phyloP scores from a whole-genome alignment of 805 yeast genomes.

The Kazachstania africana region DNA sequence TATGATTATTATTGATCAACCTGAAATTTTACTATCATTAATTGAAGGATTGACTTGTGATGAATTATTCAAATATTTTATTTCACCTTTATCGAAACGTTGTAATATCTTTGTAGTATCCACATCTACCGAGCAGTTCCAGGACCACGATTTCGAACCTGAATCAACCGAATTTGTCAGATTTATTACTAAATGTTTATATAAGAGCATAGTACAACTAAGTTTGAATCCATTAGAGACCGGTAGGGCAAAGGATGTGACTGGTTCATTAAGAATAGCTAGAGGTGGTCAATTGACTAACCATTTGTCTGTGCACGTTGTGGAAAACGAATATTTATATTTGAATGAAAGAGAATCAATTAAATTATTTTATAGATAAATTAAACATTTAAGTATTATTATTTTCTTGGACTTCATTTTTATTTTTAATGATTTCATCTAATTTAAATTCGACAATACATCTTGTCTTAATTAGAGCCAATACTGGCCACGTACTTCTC shows the following conservation, averaged over 20 bases:
- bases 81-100: slow-evolving; percentile 15
- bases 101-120: slow-evolving; percentile 19
- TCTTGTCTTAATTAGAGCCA: slow-evolving; percentile 74
- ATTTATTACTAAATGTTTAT: slow-evolving; percentile 12
- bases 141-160: slow-evolving; percentile 5
- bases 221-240: slow-evolving; percentile 58
- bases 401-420: slow-evolving; percentile 6
- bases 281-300: slow-evolving; percentile 36
- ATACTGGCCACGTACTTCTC: slow-evolving; percentile 83
- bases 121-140: slow-evolving; percentile 11
- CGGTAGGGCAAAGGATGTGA: slow-evolving; percentile 72
- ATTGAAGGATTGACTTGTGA: slow-evolving; percentile 18
- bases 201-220: slow-evolving; percentile 25
- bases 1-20: slow-evolving; percentile 21
- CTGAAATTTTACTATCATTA: slow-evolving; percentile 22
- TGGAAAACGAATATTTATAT: slow-evolving; percentile 56
- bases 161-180: slow-evolving; percentile 19
- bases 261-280: slow-evolving; percentile 56
- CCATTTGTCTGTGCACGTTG: slow-evolving; percentile 18
- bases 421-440: slow-evolving; percentile 50
- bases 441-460: slow-evolving; percentile 83
- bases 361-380: slow-evolving; percentile 30
- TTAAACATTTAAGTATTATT: not conserved
- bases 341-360: slow-evolving; percentile 43
- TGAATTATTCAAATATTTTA: slow-evolving; percentile 16